Percentiles rank a stretch among this genome's conserved stretches.
Conservation (phyloP, 1,284 basidiomycete species). For the Leucoagaricus sp. region DNA sequence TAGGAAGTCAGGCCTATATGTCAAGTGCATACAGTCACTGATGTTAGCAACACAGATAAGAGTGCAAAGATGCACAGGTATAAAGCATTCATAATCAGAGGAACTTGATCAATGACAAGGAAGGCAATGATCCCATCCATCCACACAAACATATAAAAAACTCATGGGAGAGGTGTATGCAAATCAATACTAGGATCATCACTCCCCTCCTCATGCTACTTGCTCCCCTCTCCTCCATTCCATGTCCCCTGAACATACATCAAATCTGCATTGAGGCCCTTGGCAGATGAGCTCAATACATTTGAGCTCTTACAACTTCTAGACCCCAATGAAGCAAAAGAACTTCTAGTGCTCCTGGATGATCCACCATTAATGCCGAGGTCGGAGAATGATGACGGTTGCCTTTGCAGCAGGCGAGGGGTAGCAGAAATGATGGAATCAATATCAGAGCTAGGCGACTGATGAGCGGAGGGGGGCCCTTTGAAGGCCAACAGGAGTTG, state of each 20-base stretch:
- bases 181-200: slow-evolving; percentile 75
- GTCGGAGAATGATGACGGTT: slow-evolving; percentile 7
- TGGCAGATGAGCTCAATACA: background rate
- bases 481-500: slow-evolving; percentile 15
- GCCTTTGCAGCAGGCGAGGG: slow-evolving; percentile 17
- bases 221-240: slow-evolving; percentile 18
- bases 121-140: background rate
- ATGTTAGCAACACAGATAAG: too few species aligned
- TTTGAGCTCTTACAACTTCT: slow-evolving; percentile 10
- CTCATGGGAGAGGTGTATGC: slow-evolving; percentile 77
- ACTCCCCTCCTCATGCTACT: slow-evolving; percentile 43
- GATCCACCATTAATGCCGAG: background rate
- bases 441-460: slow-evolving; percentile 17
- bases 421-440: slow-evolving; percentile 19
- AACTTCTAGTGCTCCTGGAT: too few species aligned
- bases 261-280: background rate
- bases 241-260: slow-evolving; percentile 5
- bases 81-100: too few species aligned
- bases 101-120: too few species aligned
- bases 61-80: too few species aligned
- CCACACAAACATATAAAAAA: slow-evolving; percentile 22
- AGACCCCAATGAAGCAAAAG: too few species aligned
- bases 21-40: too few species aligned
- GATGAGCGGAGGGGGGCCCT: background rate
- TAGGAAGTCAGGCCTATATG: too few species aligned